Conservation (phyloP, 495 filamentous ascomycete species). For the Daldinia vernicosa region DNA sequence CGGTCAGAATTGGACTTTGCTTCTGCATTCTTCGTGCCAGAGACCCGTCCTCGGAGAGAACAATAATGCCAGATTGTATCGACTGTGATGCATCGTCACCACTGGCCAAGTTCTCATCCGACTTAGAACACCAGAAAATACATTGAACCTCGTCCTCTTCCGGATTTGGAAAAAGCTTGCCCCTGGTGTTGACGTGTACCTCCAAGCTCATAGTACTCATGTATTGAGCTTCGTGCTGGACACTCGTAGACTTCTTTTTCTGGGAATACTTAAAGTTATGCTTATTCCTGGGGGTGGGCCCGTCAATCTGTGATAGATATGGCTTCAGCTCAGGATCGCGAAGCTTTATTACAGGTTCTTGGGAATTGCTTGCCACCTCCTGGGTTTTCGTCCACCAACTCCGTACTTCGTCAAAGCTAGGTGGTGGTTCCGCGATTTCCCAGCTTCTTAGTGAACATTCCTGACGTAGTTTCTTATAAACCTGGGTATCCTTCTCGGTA, state of each 20-base stretch:
- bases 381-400: slow-evolving; percentile 67
- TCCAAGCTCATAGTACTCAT: slow-evolving; percentile 98
- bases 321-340: slow-evolving; percentile 46
- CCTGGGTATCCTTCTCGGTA: slow-evolving; percentile 58
- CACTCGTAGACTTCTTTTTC: slow-evolving; percentile 74
- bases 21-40: slow-evolving; percentile 62
- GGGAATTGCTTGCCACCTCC: slow-evolving; percentile 44
- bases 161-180: slow-evolving; percentile 81
- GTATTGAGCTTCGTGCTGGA: slow-evolving; percentile 86
- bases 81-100: slow-evolving; percentile 44
- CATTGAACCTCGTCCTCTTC: slow-evolving; percentile 89
- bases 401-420: slow-evolving; percentile 74
- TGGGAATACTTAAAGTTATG: slow-evolving; percentile 90
- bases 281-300: slow-evolving; percentile 84
- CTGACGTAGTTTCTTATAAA: slow-evolving; percentile 59
- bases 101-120: slow-evolving; percentile 68
- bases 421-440: slow-evolving; percentile 72
- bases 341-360: slow-evolving; percentile 63
- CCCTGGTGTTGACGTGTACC: slow-evolving; percentile 91
- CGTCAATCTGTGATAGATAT: slow-evolving; percentile 85
- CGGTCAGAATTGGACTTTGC: slow-evolving; percentile 57
- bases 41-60: slow-evolving; percentile 65
- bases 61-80: slow-evolving; percentile 67
- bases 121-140: slow-evolving; percentile 90
- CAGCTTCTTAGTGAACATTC: slow-evolving; percentile 68